phyloP scores from a whole-genome alignment of 106 monocot species.

The Allium fistulosum region DNA sequence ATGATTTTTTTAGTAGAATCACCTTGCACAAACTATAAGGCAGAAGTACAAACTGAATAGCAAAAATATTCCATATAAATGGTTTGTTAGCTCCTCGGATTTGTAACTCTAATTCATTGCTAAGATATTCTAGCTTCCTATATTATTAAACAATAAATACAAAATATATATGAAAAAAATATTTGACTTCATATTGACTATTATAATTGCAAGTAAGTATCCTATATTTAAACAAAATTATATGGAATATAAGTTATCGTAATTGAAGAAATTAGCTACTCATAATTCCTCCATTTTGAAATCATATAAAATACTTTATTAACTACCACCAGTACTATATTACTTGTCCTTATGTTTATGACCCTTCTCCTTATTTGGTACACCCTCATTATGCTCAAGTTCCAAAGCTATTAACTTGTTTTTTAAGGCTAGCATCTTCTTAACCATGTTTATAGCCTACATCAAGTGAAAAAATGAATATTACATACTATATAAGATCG shows the following conservation, averaged over 20 bases:
- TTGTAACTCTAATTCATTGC: constrained; percentile 88
- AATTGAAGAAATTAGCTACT: too few species aligned
- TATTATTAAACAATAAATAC: constrained; percentile 9
- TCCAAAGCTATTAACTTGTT: constrained; percentile 82
- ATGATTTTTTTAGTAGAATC: too few species aligned
- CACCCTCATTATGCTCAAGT: constrained; percentile 72
- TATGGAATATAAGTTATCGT: too few species aligned
- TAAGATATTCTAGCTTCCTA: constrained; percentile 72
- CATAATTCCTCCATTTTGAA: not conserved
- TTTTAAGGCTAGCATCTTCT: constrained; percentile 91
- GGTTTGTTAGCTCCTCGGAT: constrained; percentile 85
- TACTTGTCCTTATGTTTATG: constrained; percentile 83
- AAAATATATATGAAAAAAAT: not conserved
- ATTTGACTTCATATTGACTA: not conserved
- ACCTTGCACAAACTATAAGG: constrained; percentile 92
- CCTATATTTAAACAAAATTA: too few species aligned
- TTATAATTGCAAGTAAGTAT: not conserved
- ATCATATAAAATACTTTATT: not conserved
- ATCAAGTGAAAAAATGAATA: constrained; percentile 1
- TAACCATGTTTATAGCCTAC: constrained; percentile 89
- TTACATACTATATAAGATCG: too few species aligned
- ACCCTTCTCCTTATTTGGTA: constrained; percentile 77
- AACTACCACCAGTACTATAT: constrained; percentile 3
- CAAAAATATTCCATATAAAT: constrained; percentile 78
- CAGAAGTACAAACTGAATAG: constrained; percentile 71